Evolutionary conservation across 2,329 filamentous ascomycete genomes (phyloP).

Genomic region (Aspergillus sp.): DNA sequence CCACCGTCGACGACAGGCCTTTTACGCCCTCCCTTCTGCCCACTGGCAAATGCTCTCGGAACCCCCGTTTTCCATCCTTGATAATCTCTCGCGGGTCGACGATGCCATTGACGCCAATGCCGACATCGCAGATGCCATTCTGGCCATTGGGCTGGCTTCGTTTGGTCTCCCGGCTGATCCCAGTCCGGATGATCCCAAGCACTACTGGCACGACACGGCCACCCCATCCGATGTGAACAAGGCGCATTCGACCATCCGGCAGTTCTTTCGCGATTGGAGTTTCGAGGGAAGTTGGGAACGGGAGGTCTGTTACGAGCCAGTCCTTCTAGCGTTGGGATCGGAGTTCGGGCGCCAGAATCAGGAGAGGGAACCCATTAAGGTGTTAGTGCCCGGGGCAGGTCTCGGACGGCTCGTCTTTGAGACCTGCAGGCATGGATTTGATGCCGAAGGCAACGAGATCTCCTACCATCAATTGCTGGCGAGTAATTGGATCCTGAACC

Average conservation of each 20-base stretch:
- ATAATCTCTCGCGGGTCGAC: slow-evolving; percentile 70
- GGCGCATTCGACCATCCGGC: slow-evolving; percentile 80
- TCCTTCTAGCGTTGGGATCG: slow-evolving; percentile 56
- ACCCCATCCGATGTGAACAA: slow-evolving; percentile 76
- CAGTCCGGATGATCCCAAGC: slow-evolving; percentile 33
- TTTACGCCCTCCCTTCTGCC: slow-evolving; percentile 76
- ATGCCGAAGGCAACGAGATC: slow-evolving; percentile 85
- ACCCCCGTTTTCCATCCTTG: slow-evolving; percentile 73
- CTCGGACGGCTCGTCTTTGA: slow-evolving; percentile 86
- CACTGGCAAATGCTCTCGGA: slow-evolving; percentile 78
- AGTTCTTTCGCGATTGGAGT: slow-evolving; percentile 95
- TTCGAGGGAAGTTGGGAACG: slow-evolving; percentile 66
- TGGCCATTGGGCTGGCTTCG: slow-evolving; percentile 58
- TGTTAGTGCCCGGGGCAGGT: slow-evolving; percentile 85
- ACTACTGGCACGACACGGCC: slow-evolving; percentile 62
- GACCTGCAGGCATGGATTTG: slow-evolving; percentile 63
- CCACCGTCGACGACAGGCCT: slow-evolving; percentile 80
- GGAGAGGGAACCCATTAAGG: slow-evolving; percentile 43
- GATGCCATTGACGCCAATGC: slow-evolving; percentile 84
- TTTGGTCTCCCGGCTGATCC: slow-evolving; percentile 49
- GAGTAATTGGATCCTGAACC: slow-evolving; percentile 52
- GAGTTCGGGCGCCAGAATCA: slow-evolving; percentile 36
- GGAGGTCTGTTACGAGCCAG: slow-evolving; percentile 65
- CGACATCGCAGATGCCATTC: slow-evolving; percentile 69
- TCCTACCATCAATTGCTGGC: slow-evolving; percentile 94